Evolutionary conservation across 768 basidiomycete species (phyloP), one percentile per base, ranked within the genome.

Genomic region (Dictyophora rubrovolvata): DNA sequence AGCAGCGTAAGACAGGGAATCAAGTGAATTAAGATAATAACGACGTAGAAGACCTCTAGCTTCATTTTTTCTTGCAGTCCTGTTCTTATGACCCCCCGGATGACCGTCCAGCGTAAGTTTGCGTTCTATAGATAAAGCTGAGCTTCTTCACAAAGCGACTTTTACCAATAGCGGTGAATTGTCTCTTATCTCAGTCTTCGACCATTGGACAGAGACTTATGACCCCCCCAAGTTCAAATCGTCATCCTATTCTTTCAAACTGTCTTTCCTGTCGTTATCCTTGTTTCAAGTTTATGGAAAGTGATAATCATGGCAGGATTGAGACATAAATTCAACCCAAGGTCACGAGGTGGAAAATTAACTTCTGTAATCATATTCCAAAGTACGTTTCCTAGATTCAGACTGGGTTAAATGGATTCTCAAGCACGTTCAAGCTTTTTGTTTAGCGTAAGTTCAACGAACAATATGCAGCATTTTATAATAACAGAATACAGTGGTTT

Each of bases 21-120:
- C 23, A 37, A 37, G 8, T 37, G 14, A 37, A 7, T 37, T 8
- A 8, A 37, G 14, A 37, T 37, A 37, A 14, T 14, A 14, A 37
- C 14, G 36, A 37, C 36, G 14, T 37, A 37, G 36, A 14, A 37
- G 36, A 37, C 36, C 7, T 18, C 17, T 28, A 58, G 56, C 11
- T 49, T 35, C n/a, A 33, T 22, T 22, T 18, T 12, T 34, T 18
- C 12, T 16, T 35, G 20, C 9, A 14, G 21, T 49, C 56, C 17
- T 58, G 56, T 33, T 50, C 56, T 18, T 51, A 50, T 9, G 56
- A 58, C 50, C 56, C 56, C 4, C 56, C 49, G 46, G 49, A 58
- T 34, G 1, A 49, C 20, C 47, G 56, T 3, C 16, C 56, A 28
- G n/a, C 36, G 56, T 58, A 28, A 58, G 56, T 58, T 50, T 33